Conservation (phyloP, 257 asterid species). For the Thymus mandschuricus region DNA sequence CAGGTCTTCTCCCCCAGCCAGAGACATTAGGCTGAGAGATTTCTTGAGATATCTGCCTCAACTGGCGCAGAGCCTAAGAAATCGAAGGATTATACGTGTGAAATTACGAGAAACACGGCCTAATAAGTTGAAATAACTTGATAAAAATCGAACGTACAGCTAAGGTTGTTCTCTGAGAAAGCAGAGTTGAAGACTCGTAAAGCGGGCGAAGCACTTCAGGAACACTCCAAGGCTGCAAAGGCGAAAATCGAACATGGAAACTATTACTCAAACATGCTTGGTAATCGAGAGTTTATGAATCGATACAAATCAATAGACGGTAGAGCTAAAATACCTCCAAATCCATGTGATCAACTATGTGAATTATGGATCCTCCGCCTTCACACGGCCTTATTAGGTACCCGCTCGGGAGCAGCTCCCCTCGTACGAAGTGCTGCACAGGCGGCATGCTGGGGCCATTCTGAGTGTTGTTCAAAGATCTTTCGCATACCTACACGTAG, state of each 20-base stretch:
- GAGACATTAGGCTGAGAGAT: constrained; percentile 76
- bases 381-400: constrained; percentile 95
- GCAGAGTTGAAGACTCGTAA: constrained; percentile 83
- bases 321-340: constrained; percentile 60
- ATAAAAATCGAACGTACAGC: constrained; percentile 53
- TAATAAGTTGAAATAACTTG: not conserved
- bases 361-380: constrained; percentile 97
- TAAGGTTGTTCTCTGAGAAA: constrained; percentile 88
- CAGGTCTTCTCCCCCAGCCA: constrained; percentile 97
- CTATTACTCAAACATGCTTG: constrained; percentile 7
- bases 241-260: not conserved
- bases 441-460: constrained; percentile 98
- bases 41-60: constrained; percentile 93
- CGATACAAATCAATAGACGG: not conserved
- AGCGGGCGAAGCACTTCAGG: constrained; percentile 95
- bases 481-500: constrained; percentile 71
- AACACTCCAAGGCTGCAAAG: constrained; percentile 89
- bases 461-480: constrained; percentile 94
- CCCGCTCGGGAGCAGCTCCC: constrained; percentile 90
- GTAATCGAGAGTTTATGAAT: not conserved
- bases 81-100: not conserved
- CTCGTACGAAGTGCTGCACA: constrained; percentile 83
- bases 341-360: constrained; percentile 89
- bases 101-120: not conserved
- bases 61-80: constrained; percentile 82